These are phyloP conservation scores for Fonsecaea pugnacius DNA, from an alignment of 2,329 filamentous ascomycete genomes.

Conservation along the genomic window DNA sequence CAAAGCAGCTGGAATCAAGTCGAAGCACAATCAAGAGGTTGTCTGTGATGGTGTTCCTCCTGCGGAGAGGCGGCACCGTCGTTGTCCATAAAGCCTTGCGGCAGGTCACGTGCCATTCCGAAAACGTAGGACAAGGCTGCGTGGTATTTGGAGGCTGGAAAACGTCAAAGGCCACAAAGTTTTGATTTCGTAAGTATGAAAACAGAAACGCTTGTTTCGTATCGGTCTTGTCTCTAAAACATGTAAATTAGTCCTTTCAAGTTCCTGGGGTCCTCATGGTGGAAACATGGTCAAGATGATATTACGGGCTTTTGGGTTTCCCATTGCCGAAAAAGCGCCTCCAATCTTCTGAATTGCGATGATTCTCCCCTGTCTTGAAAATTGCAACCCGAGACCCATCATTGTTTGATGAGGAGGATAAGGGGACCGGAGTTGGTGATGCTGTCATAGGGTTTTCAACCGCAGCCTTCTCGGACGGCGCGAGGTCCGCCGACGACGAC, in stretches of 20 bases:
- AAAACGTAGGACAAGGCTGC: slow-evolving; percentile 6
- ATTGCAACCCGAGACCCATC: slow-evolving; percentile 6
- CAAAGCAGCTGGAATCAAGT: background rate
- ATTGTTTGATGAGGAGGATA: background rate
- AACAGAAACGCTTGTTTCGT: slow-evolving; percentile 1
- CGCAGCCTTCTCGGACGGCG: slow-evolving; percentile 8
- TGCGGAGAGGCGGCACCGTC: background rate
- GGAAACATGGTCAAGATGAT: slow-evolving; percentile 3
- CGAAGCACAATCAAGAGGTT: background rate
- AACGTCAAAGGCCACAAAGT: background rate
- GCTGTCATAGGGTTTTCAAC: background rate
- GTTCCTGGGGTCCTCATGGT: slow-evolving; percentile 6
- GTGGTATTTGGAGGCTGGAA: background rate
- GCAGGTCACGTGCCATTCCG: background rate
- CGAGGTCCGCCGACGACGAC: slow-evolving; percentile 5
- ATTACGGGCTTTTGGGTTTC: background rate
- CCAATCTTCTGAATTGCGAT: slow-evolving; percentile 32
- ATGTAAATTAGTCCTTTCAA: slow-evolving; percentile 1
- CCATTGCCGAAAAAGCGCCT: slow-evolving; percentile 30
- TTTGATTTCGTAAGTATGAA: slow-evolving; percentile 7
- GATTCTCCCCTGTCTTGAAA: slow-evolving; percentile 19
- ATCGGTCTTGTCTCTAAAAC: slow-evolving; percentile 6
- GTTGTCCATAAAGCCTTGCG: background rate
- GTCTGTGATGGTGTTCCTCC: background rate
- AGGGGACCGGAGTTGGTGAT: background rate